phyloP scores from a whole-genome alignment of 2,329 filamentous ascomycete species.

The Teratosphaeria pseudoeucalypti region DNA sequence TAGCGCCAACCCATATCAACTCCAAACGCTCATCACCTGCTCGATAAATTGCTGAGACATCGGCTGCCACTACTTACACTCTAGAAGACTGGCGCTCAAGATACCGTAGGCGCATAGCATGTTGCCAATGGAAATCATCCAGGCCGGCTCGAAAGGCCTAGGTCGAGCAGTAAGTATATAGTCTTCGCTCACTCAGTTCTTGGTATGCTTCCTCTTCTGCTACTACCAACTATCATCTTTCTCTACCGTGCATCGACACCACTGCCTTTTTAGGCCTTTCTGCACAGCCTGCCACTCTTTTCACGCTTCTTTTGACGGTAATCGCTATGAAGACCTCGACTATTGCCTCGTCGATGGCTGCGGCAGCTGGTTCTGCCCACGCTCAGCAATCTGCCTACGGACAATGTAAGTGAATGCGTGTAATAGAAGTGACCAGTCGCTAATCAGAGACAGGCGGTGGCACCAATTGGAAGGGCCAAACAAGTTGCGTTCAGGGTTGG shows the following conservation, averaged over 20 bases:
- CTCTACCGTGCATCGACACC: background rate
- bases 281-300: constrained; percentile 10
- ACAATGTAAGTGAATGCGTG: constrained; percentile 6
- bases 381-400: constrained; percentile 13
- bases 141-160: background rate
- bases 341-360: constrained; percentile 17
- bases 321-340: constrained; percentile 19
- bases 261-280: background rate
- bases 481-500: constrained; percentile 22
- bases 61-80: background rate
- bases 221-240: background rate
- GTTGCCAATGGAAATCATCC: background rate
- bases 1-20: constrained; percentile 6
- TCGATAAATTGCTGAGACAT: background rate
- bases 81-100: background rate
- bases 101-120: background rate
- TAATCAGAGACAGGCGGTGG: constrained; percentile 13
- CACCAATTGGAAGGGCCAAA: constrained; percentile 19
- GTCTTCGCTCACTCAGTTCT: background rate
- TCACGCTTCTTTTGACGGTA: constrained; percentile 4
- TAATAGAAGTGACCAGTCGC: background rate
- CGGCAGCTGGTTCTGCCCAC: constrained; percentile 17
- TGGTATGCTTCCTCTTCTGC: background rate
- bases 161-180: background rate
- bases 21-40: background rate